These are phyloP conservation scores for Elaeis oleifera DNA, from an alignment of 202 grass and related monocot genomes.

Conservation along the genomic window DNA sequence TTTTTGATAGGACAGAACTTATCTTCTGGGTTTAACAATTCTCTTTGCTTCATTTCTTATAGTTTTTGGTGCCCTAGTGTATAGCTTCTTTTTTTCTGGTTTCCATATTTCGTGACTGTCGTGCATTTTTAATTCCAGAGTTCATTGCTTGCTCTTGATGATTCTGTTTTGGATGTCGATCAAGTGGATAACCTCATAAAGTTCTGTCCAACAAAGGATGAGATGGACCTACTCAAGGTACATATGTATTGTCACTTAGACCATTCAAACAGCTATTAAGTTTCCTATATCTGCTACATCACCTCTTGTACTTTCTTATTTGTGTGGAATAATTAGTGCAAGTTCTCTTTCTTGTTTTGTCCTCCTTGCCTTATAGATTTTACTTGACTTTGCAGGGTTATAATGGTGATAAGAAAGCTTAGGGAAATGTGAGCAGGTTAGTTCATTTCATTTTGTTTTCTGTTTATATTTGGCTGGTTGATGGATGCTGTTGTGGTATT, in stretches of 20 bases:
- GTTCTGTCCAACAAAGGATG: conserved; percentile 91
- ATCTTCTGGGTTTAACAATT: neutral
- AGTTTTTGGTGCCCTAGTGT: conserved; percentile 6
- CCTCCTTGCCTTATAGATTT: conserved; percentile 5
- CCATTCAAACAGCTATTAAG: neutral
- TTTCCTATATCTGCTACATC: no score
- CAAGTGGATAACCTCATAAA: conserved; percentile 91
- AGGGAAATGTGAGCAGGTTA: conserved; percentile 93
- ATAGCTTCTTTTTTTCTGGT: conserved; percentile 5
- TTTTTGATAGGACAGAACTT: no score
- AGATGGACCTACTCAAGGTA: conserved; percentile 87
- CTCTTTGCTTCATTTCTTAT: neutral
- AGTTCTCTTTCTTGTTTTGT: neutral
- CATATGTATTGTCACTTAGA: conserved; percentile 7
- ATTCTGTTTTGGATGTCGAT: conserved; percentile 75
- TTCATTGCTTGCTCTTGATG: conserved; percentile 66
- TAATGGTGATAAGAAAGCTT: conserved; percentile 60
- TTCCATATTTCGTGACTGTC: neutral
- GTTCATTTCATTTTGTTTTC: conserved; percentile 22
- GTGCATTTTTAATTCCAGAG: conserved; percentile 31
- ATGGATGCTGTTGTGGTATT: no score
- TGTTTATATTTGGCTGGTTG: conserved; percentile 1
- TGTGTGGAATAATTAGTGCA: no score
- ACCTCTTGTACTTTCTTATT: no score
- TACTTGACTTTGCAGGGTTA: conserved; percentile 55